Evolutionary conservation across 2,329 filamentous ascomycete genomes (phyloP).

Genomic region (Botrytis deweyae): DNA sequence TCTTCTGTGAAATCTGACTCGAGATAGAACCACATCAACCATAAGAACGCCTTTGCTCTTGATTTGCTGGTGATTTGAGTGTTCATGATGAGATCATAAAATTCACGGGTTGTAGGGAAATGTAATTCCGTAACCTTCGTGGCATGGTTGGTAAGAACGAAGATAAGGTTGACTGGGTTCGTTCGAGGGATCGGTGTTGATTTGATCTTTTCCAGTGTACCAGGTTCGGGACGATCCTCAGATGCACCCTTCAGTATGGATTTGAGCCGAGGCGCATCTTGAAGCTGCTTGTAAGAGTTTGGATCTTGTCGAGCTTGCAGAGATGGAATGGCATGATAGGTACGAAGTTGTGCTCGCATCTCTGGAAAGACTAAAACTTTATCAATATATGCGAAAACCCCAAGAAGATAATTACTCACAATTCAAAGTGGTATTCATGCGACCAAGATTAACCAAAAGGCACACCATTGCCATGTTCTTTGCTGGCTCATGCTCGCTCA

Average conservation of each 20-base stretch:
- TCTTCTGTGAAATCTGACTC: constrained; percentile 93
- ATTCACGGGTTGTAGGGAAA: constrained; percentile 81
- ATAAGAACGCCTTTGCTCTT: constrained; percentile 84
- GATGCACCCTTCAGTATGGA: constrained; percentile 96
- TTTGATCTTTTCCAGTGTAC: constrained; percentile 80
- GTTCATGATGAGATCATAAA: constrained; percentile 96
- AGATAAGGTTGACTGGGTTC: constrained; percentile 96
- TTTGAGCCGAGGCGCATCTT: constrained; percentile 93
- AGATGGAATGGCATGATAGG: constrained; percentile 96
- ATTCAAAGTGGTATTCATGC: constrained; percentile 98
- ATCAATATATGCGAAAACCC: constrained; percentile 33
- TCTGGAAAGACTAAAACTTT: constrained; percentile 81
- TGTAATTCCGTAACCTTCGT: constrained; percentile 91
- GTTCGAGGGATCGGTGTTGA: constrained; percentile 69
- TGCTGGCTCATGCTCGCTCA: constrained; percentile 86
- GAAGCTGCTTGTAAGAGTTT: constrained; percentile 95
- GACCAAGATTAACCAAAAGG: constrained; percentile 90
- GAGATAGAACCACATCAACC: constrained; percentile 99
- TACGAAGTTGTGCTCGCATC: constrained; percentile 96
- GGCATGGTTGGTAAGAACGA: constrained; percentile 86
- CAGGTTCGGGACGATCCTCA: constrained; percentile 84
- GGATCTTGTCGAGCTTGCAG: constrained; percentile 93
- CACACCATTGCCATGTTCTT: constrained; percentile 99
- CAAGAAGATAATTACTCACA: constrained; percentile 56
- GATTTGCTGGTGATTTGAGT: constrained; percentile 77